Evolutionary conservation across 306 rosid genomes (phyloP).

Genomic region (Arachis hypogaea): DNA sequence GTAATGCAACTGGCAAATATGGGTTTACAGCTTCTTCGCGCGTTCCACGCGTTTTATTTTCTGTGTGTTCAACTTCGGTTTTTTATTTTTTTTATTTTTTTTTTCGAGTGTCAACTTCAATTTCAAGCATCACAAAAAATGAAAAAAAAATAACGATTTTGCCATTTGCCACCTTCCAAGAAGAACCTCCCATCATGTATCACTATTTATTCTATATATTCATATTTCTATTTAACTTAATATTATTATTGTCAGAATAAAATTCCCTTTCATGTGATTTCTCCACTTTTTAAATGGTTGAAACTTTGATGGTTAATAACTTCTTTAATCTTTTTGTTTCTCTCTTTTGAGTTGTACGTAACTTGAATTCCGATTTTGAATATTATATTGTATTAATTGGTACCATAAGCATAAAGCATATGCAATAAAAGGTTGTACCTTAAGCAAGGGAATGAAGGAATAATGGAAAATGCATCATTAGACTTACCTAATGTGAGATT

Average conservation of each 20-base stretch:
- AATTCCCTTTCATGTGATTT: background rate
- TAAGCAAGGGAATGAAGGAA: constrained; percentile 1
- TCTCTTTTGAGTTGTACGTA: constrained; percentile 26
- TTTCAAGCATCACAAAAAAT: constrained; percentile 5
- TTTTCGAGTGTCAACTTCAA: constrained; percentile 35
- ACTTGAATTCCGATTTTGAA: constrained; percentile 20
- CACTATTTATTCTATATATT: background rate
- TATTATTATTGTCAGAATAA: too few species aligned
- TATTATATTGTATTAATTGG: constrained; percentile 21
- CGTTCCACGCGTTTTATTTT: constrained; percentile 51
- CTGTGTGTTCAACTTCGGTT: constrained; percentile 34
- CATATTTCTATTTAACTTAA: background rate
- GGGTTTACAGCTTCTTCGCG: constrained; percentile 48
- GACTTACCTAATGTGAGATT: constrained; percentile 33
- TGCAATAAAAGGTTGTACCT: background rate
- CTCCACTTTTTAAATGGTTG: background rate
- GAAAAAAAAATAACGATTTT: too few species aligned
- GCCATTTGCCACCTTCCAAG: constrained; percentile 3
- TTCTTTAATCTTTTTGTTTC: background rate
- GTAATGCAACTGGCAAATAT: constrained; percentile 36
- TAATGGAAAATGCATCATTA: constrained; percentile 25
- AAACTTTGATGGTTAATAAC: background rate
- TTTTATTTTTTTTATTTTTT: background rate
- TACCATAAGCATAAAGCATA: constrained; percentile 4
- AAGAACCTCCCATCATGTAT: background rate